Conservation (phyloP, 1,139 yeast species). For the Hyphopichia khmerensis region DNA sequence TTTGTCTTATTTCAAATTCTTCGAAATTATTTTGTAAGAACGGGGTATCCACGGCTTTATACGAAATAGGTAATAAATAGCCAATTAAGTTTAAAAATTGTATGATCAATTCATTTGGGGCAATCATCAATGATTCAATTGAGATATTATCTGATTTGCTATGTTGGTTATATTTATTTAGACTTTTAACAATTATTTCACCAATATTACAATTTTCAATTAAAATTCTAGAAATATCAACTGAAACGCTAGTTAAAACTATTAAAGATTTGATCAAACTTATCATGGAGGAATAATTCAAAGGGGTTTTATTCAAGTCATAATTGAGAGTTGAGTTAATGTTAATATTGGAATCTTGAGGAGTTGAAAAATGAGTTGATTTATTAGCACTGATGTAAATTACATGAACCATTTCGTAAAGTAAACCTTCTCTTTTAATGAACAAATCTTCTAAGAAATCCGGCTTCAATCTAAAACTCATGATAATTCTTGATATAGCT, state of each 20-base stretch:
- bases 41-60: conserved; percentile 29
- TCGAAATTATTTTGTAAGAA: conserved; percentile 26
- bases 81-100: conserved; percentile 58
- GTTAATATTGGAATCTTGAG: conserved; percentile 9
- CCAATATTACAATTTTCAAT: conserved; percentile 43
- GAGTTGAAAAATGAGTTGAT: conserved; percentile 6
- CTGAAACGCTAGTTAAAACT: conserved; percentile 35
- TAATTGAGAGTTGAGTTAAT: conserved; percentile 10
- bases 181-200: conserved; percentile 39
- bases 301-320: conserved; percentile 17
- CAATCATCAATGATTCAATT: conserved; percentile 71
- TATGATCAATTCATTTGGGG: conserved; percentile 64
- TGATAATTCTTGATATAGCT: conserved; percentile 62
- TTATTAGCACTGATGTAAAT: conserved; percentile 31
- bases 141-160: conserved; percentile 26
- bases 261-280: conserved; percentile 45
- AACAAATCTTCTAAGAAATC: conserved; percentile 48
- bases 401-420: conserved; percentile 26
- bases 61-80: conserved; percentile 52
- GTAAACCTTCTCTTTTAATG: conserved; percentile 23
- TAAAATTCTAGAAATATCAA: conserved; percentile 39
- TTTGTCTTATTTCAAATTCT: conserved; percentile 22
- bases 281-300: conserved; percentile 32
- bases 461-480: conserved; percentile 49
- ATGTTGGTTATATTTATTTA: conserved; percentile 36